Evolutionary conservation across 2,329 filamentous ascomycete genomes (phyloP), one percentile per base, ranked within the genome.

Genomic region (Aspergillus phoenicis): DNA sequence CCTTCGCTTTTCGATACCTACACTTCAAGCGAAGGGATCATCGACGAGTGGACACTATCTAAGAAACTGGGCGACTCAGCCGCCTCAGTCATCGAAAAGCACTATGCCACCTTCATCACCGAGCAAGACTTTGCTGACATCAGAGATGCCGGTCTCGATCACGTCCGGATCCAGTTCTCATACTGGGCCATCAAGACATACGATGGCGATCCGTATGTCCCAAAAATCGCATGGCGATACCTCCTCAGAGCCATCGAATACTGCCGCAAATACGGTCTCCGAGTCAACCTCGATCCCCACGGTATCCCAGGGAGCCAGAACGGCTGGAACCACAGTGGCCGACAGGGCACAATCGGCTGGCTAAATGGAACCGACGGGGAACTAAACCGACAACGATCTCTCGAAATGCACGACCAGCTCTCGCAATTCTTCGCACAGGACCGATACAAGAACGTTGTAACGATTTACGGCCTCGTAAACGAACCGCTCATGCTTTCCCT

Each of bases 321-420:
- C 71, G 95, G 95, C 2, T 98, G 94, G 94, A 97, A 97, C 70
- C 95, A 99, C 76, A 96, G 91, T 68, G 95, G 95, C 0, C 87
- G 88, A 8, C 89, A 90, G 73, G 94, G 95, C 1, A 63, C 78
- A 1, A 94, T 98, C 64, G 84, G 87, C 26, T 99, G 95, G 95
- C 80, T 98, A 41, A 95, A 95, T 69, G 95, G 95, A n/a, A 89
- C 91, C 0, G 83, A 97, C 71, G 94, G 95, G 10, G 82, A 84
- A 1, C 75, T 87, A 13, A 97, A 97, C 74, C 89, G 84, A 0
- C 85, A 96, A 69, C 87, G 94, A 38, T 91, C 91, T 1, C 85
- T 97, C 17, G 92, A 96, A 61, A 83, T 98, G 41, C 95, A 99
- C 78, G 85, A 95, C 73, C 87, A 90, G 61, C 83, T 99, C 11